Evolutionary conservation across 768 basidiomycete genomes (phyloP).

Genomic region (Leccinum pellstonianum): DNA sequence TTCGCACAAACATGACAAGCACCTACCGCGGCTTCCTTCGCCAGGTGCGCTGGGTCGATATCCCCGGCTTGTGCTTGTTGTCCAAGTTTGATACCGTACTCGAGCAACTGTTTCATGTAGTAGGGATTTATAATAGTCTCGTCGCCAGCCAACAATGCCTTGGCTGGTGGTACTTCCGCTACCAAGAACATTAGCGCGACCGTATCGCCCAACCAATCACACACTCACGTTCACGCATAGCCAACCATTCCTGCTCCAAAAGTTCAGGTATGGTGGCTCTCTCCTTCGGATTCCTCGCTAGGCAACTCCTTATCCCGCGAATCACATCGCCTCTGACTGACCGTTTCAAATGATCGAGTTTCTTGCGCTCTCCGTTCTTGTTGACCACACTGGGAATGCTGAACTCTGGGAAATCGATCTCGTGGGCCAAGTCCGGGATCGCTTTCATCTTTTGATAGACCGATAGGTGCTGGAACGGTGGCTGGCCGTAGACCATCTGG

Average conservation of each 20-base stretch:
- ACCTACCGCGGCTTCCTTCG: slow-evolving; percentile 58
- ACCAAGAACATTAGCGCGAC: slow-evolving; percentile 2
- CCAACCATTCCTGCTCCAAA: slow-evolving; percentile 77
- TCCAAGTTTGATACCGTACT: slow-evolving; percentile 69
- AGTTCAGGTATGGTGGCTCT: slow-evolving; percentile 87
- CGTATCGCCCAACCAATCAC: not conserved
- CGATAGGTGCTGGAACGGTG: slow-evolving; percentile 85
- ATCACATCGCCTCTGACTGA: slow-evolving; percentile 78
- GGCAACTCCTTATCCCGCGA: slow-evolving; percentile 76
- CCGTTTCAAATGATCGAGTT: slow-evolving; percentile 66
- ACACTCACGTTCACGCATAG: slow-evolving; percentile 43
- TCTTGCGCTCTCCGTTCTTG: slow-evolving; percentile 40
- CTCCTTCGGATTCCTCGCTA: slow-evolving; percentile 76
- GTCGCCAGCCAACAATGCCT: slow-evolving; percentile 40
- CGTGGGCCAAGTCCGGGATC: slow-evolving; percentile 75
- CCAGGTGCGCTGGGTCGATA: slow-evolving; percentile 46
- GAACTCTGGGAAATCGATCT: slow-evolving; percentile 81
- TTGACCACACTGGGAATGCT: slow-evolving; percentile 45
- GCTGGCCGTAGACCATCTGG: slow-evolving; percentile 95
- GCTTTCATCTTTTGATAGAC: slow-evolving; percentile 91
- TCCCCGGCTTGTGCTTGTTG: slow-evolving; percentile 37
- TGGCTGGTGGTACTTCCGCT: slow-evolving; percentile 33
- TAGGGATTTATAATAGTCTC: slow-evolving; percentile 77
- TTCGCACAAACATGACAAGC: not conserved
- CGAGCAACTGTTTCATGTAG: slow-evolving; percentile 73